Evolutionary conservation across 495 filamentous ascomycete species (phyloP).

Genomic region (Penicillium steckii): DNA sequence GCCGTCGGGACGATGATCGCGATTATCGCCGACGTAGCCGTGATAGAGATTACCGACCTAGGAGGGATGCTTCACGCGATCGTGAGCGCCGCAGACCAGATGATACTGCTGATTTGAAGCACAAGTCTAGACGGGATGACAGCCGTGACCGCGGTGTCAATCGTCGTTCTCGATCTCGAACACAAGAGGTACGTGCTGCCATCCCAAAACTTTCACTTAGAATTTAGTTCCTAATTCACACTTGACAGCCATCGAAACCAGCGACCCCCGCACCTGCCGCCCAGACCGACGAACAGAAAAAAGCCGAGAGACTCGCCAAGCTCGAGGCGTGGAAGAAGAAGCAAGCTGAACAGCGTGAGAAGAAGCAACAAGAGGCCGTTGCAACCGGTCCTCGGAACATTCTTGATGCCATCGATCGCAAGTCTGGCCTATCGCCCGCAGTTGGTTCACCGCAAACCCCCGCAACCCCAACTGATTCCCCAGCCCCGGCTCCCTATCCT

Average conservation of each 20-base stretch:
- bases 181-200: conserved; percentile 52
- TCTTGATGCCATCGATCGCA: conserved; percentile 74
- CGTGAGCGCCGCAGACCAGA: conserved; percentile 66
- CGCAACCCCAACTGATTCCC: conserved; percentile 38
- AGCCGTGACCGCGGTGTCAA: conserved; percentile 53
- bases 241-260: conserved; percentile 37
- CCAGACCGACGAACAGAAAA: conserved; percentile 77
- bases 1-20: conserved; percentile 54
- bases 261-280: conserved; percentile 50
- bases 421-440: conserved; percentile 54
- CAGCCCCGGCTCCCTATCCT: conserved; percentile 56
- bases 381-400: conserved; percentile 64
- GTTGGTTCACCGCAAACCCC: conserved; percentile 58
- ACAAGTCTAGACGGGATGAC: conserved; percentile 68
- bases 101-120: conserved; percentile 72
- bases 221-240: conserved; percentile 1
- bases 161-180: conserved; percentile 41
- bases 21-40: conserved; percentile 65
- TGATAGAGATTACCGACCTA: conserved; percentile 70
- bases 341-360: conserved; percentile 73
- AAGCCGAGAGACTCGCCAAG: conserved; percentile 78
- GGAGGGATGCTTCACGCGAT: conserved; percentile 80
- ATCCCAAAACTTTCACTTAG: neutral
- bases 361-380: conserved; percentile 68
- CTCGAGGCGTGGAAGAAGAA: conserved; percentile 92